phyloP scores from a whole-genome alignment of 805 yeast species.

The Metschnikowia lunata region DNA sequence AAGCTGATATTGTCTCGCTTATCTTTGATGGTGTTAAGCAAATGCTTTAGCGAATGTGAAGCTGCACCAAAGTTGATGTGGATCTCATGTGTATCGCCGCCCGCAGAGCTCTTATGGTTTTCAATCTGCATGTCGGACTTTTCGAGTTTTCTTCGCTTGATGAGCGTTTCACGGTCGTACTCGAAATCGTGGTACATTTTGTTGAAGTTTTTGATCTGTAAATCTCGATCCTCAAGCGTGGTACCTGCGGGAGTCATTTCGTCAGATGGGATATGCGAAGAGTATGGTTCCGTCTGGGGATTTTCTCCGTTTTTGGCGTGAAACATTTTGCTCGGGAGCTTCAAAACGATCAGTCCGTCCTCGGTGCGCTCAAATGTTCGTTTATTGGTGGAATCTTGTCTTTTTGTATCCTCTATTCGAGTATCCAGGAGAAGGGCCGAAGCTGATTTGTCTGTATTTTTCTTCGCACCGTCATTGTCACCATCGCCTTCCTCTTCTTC shows the following conservation, averaged over 20 bases:
- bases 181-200: conserved; percentile 74
- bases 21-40: conserved; percentile 71
- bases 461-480: conserved; percentile 16
- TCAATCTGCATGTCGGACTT: conserved; percentile 72
- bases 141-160: conserved; percentile 72
- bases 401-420: not conserved
- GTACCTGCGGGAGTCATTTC: conserved; percentile 10
- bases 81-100: conserved; percentile 30
- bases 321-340: conserved; percentile 31
- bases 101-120: conserved; percentile 17
- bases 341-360: conserved; percentile 28
- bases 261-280: conserved; percentile 9
- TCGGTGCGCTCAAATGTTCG: conserved; percentile 20
- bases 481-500: conserved; percentile 10
- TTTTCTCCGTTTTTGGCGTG: conserved; percentile 5
- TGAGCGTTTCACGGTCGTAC: conserved; percentile 68
- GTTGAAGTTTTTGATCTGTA: conserved; percentile 57
- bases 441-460: not conserved
- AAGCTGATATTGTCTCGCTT: conserved; percentile 71
- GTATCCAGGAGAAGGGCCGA: no score
- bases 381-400: not conserved
- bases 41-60: conserved; percentile 58
- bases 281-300: conserved; percentile 9
- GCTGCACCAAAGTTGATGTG: conserved; percentile 37
- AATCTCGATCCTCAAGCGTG: conserved; percentile 37